Evolutionary conservation across 2,329 filamentous ascomycete genomes (phyloP), one percentile per base, ranked within the genome.

Genomic region (Botrytis tulipae): DNA sequence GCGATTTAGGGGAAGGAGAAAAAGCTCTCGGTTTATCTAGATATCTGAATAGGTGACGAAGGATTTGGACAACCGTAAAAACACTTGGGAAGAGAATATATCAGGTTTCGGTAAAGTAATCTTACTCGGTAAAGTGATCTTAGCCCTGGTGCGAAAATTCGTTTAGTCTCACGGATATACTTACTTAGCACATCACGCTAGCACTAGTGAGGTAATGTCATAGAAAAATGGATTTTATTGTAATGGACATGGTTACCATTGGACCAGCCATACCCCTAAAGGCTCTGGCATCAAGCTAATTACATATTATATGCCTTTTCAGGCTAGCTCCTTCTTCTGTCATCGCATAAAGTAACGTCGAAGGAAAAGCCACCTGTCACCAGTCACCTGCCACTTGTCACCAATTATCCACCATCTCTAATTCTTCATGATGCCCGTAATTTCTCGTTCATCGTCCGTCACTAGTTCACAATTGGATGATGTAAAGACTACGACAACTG

Each of bases 1-100:
- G 14, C 8, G 3, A 29, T 18, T 18, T 0, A 8, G 51, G 5
- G 51, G 6, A 0, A 57, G 18, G 6, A 9, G 1, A 8, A 18
- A 16, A 7, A 14, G 6, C 16, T 54, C 4, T 14, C 14, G 18
- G 6, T 8, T 3, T 32, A 22, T 35, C 7, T 10, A 10, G 8
- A 35, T 35, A 59, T 59, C 16, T 35, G 7, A 29, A 32, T 29
- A 29, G 18, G 51, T 18, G n/a, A 54, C n/a, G 7, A 16, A 12
- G 25, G 25, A 14, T 29, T 16, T 54, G 3, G 25, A 54, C 25
- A 29, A n/a, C 25, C 25, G 25, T 14, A n/a, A 6, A 18, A 29
- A 18, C 2, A 5, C 25, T 54, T 57, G 7, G 51, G 51, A 8
- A 32, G 3, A 57, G 1, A 7, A 8, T 12, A 10, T 59, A 22